Evolutionary conservation across 768 basidiomycete species (phyloP), one percentile per base, ranked within the genome.

Genomic region (Lactarius akahatsu): DNA sequence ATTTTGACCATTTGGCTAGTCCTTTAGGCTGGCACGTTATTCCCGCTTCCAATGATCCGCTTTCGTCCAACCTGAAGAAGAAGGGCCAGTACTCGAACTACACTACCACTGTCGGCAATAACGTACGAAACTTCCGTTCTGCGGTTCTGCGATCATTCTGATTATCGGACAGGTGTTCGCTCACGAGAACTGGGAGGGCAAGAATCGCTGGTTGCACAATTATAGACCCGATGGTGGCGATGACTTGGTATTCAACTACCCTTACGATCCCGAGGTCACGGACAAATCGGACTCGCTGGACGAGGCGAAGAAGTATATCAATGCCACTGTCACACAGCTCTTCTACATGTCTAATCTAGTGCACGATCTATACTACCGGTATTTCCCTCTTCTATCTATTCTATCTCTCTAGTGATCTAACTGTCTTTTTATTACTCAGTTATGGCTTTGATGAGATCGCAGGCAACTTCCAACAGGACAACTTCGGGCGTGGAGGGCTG

Each of bases 401-500:
- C 26, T 32, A 36, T 61, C 8, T 3, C 40, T 9, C 34, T 23
- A 6, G 32, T 32, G 26, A 56, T 45, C 43, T 38, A 62, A 15
- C 60, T 13, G 32, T 59, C 57, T 20, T 71, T 41, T 71, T 67
- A 45, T 68, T 75, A 67, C 15, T 20, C 28, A 87, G 89, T 55
- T 92, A 94, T 68, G 96, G 96, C 23, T 99, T 99, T 76, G 90
- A 91, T 73, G 96, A 98, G 76, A 81, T 81, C 11, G 79, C 91
- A 2, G 96, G 96, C 20, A 98, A 99, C 83, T 99, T 98, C 89
- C 96, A 99, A 77, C 93, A 95, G 73, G 85, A 92, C 83, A 98
- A 98, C 85, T 96, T 96, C 72, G 95, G 88, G 1, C 86, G 88
- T 47, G 96, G 96, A 32, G 96, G 96, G 23, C 77, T 77, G 62